These are phyloP conservation scores for Corymbia maculata DNA, from an alignment of 345 rosid species.

Conservation along the genomic window DNA sequence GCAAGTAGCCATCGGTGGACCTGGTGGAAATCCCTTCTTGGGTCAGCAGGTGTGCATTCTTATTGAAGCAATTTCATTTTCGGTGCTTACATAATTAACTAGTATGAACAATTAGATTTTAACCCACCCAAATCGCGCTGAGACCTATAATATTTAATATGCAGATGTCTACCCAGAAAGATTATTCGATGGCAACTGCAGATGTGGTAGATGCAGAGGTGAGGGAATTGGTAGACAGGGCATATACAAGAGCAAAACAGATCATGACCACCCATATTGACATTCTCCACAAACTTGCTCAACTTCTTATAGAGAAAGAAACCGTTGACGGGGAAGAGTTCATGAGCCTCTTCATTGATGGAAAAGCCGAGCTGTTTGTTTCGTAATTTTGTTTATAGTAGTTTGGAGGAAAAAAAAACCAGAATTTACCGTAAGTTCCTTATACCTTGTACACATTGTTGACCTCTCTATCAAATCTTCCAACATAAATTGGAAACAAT, in stretches of 20 bases:
- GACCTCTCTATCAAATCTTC: neutral
- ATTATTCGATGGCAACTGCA: slow-evolving; percentile 96
- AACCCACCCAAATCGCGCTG: neutral
- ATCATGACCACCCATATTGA: slow-evolving; percentile 62
- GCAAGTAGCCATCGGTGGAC: slow-evolving; percentile 86
- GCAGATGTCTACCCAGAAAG: slow-evolving; percentile 95
- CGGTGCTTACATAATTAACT: neutral
- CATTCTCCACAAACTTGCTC: slow-evolving; percentile 84
- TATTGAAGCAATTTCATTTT: neutral
- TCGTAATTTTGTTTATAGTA: slow-evolving; percentile 10
- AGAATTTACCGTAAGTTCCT: neutral
- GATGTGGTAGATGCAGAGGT: slow-evolving; percentile 91
- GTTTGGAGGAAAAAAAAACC: neutral
- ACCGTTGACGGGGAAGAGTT: slow-evolving; percentile 98
- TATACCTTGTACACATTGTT: neutral
- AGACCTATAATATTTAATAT: neutral
- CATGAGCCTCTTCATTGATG: slow-evolving; percentile 97
- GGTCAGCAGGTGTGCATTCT: slow-evolving; percentile 52
- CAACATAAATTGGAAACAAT: neutral
- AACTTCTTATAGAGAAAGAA: slow-evolving; percentile 87
- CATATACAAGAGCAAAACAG: slow-evolving; percentile 61
- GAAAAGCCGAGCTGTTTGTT: slow-evolving; percentile 83
- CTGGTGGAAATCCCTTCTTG: slow-evolving; percentile 95
- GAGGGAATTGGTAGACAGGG: slow-evolving; percentile 77
- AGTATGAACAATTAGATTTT: neutral